Conservation (phyloP, 2,329 filamentous ascomycete genomes). For the Aspergillus clavatus region DNA sequence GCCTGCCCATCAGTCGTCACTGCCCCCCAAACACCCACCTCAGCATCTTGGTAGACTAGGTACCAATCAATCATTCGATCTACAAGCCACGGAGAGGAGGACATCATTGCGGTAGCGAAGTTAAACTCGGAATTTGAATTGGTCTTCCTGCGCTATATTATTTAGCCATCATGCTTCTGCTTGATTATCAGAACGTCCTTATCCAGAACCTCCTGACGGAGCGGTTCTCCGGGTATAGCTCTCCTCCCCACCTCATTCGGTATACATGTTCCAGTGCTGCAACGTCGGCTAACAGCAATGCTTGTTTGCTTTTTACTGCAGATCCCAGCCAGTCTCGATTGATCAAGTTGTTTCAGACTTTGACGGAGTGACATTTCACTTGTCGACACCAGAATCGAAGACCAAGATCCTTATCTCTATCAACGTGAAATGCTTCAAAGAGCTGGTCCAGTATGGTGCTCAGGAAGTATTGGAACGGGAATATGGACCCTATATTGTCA, state of each 20-base stretch:
- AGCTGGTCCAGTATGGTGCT: slow-evolving; percentile 89
- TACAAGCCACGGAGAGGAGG: not conserved
- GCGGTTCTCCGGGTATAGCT: slow-evolving; percentile 73
- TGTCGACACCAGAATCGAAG: slow-evolving; percentile 92
- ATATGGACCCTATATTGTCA: slow-evolving; percentile 86
- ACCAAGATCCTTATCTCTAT: slow-evolving; percentile 92
- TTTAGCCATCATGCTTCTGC: slow-evolving; percentile 65
- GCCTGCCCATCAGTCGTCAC: slow-evolving; percentile 24
- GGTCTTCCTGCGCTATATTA: not conserved
- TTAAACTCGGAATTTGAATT: slow-evolving; percentile 3
- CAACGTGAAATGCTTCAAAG: slow-evolving; percentile 88
- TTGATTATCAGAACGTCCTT: slow-evolving; percentile 98
- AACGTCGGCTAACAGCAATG: slow-evolving; percentile 36
- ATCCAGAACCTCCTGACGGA: slow-evolving; percentile 95
- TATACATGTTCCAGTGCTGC: slow-evolving; percentile 29
- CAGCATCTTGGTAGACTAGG: not conserved
- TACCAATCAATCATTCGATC: no score
- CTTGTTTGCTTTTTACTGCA: slow-evolving; percentile 37
- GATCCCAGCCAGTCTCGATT: slow-evolving; percentile 79
- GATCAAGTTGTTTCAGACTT: slow-evolving; percentile 99
- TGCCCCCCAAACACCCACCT: slow-evolving; percentile 19
- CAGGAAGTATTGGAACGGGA: slow-evolving; percentile 87
- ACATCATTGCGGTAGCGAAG: slow-evolving; percentile 11
- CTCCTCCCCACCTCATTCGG: slow-evolving; percentile 25
- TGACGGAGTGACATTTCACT: slow-evolving; percentile 96